Base-by-base conservation (phyloP, 2,329 filamentous ascomycete species). In the Paecilomyces dactylethromorphus region DNA sequence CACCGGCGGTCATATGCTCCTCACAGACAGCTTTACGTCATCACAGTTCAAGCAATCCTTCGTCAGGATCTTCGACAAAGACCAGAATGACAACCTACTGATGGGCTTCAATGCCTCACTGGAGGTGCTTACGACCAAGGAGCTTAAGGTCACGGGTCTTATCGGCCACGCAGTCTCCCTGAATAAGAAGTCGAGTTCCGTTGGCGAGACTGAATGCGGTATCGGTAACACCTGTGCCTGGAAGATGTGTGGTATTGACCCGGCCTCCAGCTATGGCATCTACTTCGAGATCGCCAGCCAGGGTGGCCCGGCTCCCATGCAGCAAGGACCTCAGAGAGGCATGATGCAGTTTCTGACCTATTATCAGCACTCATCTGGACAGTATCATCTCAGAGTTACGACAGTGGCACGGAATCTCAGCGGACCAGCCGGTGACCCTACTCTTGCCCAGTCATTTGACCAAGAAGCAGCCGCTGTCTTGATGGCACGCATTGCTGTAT, bases 1-100 rank as follows among this genome's bases (percentile, higher is more conserved):
- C 32, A 99, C 94, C 18, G 94, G 94, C 64, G 94, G 94, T 39
- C 92, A 99, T 72, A 99, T 99, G 88, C 95, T 99, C 63, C 79
- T 99, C 64, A 97, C 94, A 1, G 94, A 99, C 74, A 97, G 92
- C 74, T 99, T 99, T 74, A 97, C 93, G 3, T 95, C 94, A 0
- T 97, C 93, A 59, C 97, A 99, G 88, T 99, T 97, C 82, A 97
- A 94, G 79, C 94, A 99, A 74, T 97, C 94, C 0, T 99, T 99
- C 70, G 89, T 96, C 56, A 89, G 95, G 60, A 87, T 99, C 18
- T 99, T 99, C 71, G 94, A 99, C 73, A 97, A 97, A 76, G 94
- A 99, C 71, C 91, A 84, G 1, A 89, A 96, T 60, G 94, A 97
- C 65, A 96, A 97, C 72, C 83, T 99, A 13, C 78, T 96, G 10